These are phyloP conservation scores for Pichia sp. DNA, from an alignment of 1,139 yeast genomes.

Conservation along the genomic window DNA sequence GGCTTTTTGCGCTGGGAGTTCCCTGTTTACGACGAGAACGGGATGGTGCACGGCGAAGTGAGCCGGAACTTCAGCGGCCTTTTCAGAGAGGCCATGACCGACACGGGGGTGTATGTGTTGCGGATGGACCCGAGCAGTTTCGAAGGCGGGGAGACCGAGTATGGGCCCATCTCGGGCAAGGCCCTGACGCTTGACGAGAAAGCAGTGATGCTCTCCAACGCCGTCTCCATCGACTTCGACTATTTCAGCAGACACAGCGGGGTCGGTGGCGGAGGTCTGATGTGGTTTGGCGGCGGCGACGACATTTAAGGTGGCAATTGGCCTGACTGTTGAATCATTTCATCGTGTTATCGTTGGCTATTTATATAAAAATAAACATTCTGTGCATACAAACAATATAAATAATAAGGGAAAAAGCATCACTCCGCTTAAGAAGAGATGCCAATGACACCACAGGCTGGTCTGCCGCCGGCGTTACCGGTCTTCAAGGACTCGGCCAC, in stretches of 20 bases:
- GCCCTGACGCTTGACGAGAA: constrained; percentile 70
- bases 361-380: background rate
- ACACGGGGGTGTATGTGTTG: constrained; percentile 85
- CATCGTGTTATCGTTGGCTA: constrained; percentile 27
- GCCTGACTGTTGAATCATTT: too few species aligned
- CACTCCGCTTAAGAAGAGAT: constrained; percentile 39
- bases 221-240: constrained; percentile 90
- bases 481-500: constrained; percentile 91
- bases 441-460: constrained; percentile 99
- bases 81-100: constrained; percentile 88
- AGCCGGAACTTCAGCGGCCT: constrained; percentile 95
- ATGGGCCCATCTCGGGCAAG: constrained; percentile 31
- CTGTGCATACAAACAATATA: background rate
- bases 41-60: constrained; percentile 65
- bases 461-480: constrained; percentile 98
- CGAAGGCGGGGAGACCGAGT: constrained; percentile 42
- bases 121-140: constrained; percentile 74
- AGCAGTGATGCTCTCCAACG: constrained; percentile 79
- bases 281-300: constrained; percentile 31
- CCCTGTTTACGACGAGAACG: constrained; percentile 60
- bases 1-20: constrained; percentile 84
- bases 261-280: constrained; percentile 40
- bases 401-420: constrained; percentile 32
- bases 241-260: constrained; percentile 83
- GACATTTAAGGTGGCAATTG: constrained; percentile 4